Conservation (phyloP, 345 rosid species). For the Euphorbia lathyris region DNA sequence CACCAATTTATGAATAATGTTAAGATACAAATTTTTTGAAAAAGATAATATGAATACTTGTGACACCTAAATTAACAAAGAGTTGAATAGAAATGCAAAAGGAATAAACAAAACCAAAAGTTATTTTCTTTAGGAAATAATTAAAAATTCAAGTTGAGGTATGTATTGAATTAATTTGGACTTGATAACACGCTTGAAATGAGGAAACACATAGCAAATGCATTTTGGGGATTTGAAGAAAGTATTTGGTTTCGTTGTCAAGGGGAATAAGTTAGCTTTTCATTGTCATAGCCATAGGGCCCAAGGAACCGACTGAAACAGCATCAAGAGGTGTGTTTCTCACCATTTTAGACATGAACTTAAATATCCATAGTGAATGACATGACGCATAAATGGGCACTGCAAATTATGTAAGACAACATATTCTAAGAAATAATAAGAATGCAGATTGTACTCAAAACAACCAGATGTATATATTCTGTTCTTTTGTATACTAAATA, state of each 20-base stretch:
- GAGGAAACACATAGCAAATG: not conserved
- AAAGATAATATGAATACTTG: no score
- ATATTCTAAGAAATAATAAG: not conserved
- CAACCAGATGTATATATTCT: not conserved
- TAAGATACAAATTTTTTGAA: not conserved
- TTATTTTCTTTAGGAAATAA: not conserved
- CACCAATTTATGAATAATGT: not conserved
- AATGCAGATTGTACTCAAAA: not conserved
- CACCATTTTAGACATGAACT: not conserved
- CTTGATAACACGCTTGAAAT: not conserved
- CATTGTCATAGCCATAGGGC: no score
- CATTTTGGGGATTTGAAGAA: no score
- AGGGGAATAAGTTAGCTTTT: no score
- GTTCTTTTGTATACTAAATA: not conserved
- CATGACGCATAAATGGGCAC: not conserved
- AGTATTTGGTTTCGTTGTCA: no score
- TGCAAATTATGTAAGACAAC: not conserved
- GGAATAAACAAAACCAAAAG: no score
- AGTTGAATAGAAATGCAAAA: no score
- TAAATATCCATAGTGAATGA: not conserved
- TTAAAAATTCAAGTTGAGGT: not conserved
- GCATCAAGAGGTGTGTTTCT: not conserved
- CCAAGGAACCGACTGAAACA: not conserved
- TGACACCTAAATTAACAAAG: no score
- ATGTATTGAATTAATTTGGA: not conserved